A percentile compares a stretch with the other conserved stretches of the same genome.
Conservation (phyloP, 2,329 filamentous ascomycete species). For the Talaromyces sp. region DNA sequence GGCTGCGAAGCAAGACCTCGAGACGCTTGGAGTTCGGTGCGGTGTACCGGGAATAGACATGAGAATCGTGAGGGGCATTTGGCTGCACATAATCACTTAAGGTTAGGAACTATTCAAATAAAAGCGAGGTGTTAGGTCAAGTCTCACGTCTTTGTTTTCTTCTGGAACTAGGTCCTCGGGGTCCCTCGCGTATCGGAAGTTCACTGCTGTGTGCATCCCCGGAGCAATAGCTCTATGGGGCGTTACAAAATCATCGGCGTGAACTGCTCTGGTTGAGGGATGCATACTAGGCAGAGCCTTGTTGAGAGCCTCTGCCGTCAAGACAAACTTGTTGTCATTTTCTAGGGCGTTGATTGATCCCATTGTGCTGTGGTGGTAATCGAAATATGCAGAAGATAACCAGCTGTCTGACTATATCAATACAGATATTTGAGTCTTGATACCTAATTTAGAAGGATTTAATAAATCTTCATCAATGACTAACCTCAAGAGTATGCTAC, state of each 20-base stretch:
- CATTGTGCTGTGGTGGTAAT: background rate
- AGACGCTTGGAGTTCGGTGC: constrained; percentile 16
- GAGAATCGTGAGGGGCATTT: constrained; percentile 11
- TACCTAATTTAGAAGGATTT: too few species aligned
- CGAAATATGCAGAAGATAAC: background rate
- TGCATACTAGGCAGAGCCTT: constrained; percentile 14
- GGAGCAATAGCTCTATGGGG: constrained; percentile 19
- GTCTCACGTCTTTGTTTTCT: constrained; percentile 18
- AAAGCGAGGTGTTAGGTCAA: background rate
- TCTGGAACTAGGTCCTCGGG: constrained; percentile 10
- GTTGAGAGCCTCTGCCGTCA: constrained; percentile 9
- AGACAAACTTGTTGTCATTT: constrained; percentile 1
- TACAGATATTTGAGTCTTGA: too few species aligned
- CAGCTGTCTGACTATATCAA: too few species aligned
- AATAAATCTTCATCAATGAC: too few species aligned
- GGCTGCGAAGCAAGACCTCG: constrained; percentile 10
- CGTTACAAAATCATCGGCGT: constrained; percentile 20
- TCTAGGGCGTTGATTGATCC: background rate
- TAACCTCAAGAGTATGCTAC: too few species aligned
- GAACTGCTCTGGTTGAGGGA: constrained; percentile 14
- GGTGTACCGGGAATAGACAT: constrained; percentile 17
- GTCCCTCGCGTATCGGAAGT: constrained; percentile 18
- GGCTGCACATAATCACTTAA: constrained; percentile 4
- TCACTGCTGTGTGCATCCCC: constrained; percentile 18
- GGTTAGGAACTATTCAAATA: background rate